Evolutionary conservation across 2,329 filamentous ascomycete species (phyloP), one percentile per base, ranked within the genome.

Genomic region (Emericellopsis cladophorae): DNA sequence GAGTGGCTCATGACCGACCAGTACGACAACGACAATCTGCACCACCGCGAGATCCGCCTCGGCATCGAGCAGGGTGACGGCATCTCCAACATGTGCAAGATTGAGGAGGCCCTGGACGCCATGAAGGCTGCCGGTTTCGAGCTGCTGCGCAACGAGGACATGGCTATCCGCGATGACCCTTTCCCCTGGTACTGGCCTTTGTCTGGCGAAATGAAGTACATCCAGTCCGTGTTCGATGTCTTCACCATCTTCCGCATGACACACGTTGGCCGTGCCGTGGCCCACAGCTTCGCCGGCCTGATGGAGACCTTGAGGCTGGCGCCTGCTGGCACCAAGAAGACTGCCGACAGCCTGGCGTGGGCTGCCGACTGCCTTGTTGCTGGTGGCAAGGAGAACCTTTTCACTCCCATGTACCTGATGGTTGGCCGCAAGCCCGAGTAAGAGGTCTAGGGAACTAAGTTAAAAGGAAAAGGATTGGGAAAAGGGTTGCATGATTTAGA

Each of bases 381-480:
- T 37, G 90, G 90, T 62, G 90, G 80, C 31, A 76, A 79, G 60
- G 73, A 89, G 67, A 84, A 94, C 61, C 74, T 96, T n/a, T 96
- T 96, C 66, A 96, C 90, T 2, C 90, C 90, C 42, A 96, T 96
- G 90, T 95, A 95, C 67, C 70, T 96, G 56, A 95, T 95, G 86
- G 77, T 95, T 44, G 90, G 79, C 45, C 79, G 85, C 65, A 95
- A 95, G 73, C 87, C 90, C 40, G 49, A 48, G 44, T 44, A 45
- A 44, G 14, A 11, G 14, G 12, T 21, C 4, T 5, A 21, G 18
- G 18, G 18, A 21, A 21, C 18, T 21, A 21, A 21, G 18, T 21
- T 21, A 24, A n/a, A 21, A 21, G n/a, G 15, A 23, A 34, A 34
- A 7, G 14, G 14, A 21, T n/a, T 12, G 31, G 32, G 8, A 18